These are phyloP conservation scores for Brassica nigra DNA, from an alignment of 345 rosid genomes.

Conservation along the genomic window DNA sequence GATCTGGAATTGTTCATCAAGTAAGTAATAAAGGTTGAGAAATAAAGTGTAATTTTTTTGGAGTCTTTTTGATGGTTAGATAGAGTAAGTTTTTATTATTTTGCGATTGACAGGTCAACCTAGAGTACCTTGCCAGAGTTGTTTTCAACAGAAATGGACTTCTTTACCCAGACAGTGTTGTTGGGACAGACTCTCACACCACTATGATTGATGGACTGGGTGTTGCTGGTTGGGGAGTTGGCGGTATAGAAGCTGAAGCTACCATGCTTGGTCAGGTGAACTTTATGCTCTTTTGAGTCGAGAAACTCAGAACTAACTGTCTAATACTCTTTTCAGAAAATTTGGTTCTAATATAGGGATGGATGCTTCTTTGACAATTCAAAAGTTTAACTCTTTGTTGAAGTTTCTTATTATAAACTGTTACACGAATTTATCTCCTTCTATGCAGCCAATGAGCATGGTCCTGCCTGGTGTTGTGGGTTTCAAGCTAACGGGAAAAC, in stretches of 20 bases:
- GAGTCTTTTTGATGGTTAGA: not conserved
- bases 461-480: conserved; percentile 99
- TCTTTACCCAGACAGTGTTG: conserved; percentile 96
- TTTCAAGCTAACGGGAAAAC: conserved; percentile 85
- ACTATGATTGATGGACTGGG: conserved; percentile 99
- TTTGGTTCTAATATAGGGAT: not conserved
- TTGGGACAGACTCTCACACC: conserved; percentile 98
- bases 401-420: not conserved
- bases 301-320: not conserved
- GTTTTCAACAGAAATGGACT: conserved; percentile 81
- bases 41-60: not conserved
- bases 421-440: not conserved
- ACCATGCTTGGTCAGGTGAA: conserved; percentile 98
- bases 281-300: not conserved
- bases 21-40: conserved; percentile 40
- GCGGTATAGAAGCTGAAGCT: conserved; percentile 99
- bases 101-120: conserved; percentile 64
- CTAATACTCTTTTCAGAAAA: not conserved
- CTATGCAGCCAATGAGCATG: conserved; percentile 96
- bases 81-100: not conserved
- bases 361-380: not conserved
- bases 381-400: not conserved
- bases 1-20: conserved; percentile 99
- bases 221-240: conserved; percentile 99
- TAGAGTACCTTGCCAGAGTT: conserved; percentile 96